These are phyloP conservation scores for Ailanthus altissimus DNA, from an alignment of 345 rosid genomes.

Conservation along the genomic window DNA sequence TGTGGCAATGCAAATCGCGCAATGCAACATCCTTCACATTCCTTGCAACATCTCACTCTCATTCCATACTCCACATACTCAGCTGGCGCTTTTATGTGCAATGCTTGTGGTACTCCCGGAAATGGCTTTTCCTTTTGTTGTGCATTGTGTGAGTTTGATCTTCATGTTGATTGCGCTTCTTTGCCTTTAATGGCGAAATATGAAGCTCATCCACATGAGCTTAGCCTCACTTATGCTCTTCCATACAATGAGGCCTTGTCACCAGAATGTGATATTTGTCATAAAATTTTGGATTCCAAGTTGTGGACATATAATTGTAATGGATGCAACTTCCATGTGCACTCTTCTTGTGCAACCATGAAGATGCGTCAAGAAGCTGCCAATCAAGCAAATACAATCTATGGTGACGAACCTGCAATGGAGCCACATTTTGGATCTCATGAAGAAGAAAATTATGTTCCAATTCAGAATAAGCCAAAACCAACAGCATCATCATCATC, in stretches of 20 bases:
- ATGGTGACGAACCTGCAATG: too few species aligned
- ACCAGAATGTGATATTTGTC: conserved; percentile 28
- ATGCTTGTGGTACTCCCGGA: conserved; percentile 31
- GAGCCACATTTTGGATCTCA: not conserved
- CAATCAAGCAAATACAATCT: not conserved
- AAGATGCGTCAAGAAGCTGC: not conserved
- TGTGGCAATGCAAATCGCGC: conserved; percentile 30
- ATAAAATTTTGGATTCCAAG: conserved; percentile 30
- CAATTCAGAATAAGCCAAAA: not conserved
- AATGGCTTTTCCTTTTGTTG: conserved; percentile 35
- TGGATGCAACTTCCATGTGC: conserved; percentile 34
- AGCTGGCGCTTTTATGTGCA: conserved; percentile 25
- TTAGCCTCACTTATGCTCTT: conserved; percentile 31
- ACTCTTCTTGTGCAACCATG: conserved; percentile 32
- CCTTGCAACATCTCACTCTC: conserved; percentile 33
- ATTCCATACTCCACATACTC: conserved; percentile 32
- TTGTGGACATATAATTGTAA: conserved; percentile 40
- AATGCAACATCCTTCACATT: conserved; percentile 36
- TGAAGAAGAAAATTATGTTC: not conserved
- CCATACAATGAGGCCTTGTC: conserved; percentile 1
- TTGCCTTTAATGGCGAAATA: conserved; percentile 27
- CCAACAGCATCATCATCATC: not conserved
- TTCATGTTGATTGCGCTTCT: conserved; percentile 37
- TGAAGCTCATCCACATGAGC: conserved; percentile 34
- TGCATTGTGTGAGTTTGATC: conserved; percentile 37